Conservation (phyloP, 2,329 filamentous ascomycete genomes). For the Beauveria rudraprayagi region DNA sequence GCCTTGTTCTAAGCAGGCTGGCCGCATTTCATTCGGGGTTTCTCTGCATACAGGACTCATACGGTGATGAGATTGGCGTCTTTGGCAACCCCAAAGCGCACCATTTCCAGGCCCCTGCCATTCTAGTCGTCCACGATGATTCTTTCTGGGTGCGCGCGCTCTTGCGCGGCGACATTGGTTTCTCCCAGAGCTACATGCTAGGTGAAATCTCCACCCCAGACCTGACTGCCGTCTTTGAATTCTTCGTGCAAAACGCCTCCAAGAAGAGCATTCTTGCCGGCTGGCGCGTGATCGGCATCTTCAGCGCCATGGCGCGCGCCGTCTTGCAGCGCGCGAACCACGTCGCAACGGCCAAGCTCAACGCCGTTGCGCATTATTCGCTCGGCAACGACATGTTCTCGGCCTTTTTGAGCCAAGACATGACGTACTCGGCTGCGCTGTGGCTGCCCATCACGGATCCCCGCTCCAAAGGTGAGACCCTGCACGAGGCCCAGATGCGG, state of each 20-base stretch:
- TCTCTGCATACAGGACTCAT: not conserved
- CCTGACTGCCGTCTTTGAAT: constrained; percentile 60
- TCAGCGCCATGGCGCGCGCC: constrained; percentile 49
- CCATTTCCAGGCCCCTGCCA: not conserved
- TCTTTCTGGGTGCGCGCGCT: constrained; percentile 62
- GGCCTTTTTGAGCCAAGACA: constrained; percentile 62
- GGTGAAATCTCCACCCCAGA: constrained; percentile 60
- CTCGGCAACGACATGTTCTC: constrained; percentile 71
- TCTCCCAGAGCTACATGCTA: constrained; percentile 66
- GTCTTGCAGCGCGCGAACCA: constrained; percentile 51
- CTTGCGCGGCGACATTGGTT: constrained; percentile 67
- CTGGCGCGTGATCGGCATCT: constrained; percentile 40
- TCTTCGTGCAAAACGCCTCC: constrained; percentile 61
- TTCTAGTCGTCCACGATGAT: constrained; percentile 52
- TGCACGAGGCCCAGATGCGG: constrained; percentile 59
- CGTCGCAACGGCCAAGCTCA: constrained; percentile 50
- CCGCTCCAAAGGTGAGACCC: constrained; percentile 41
- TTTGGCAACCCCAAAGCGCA: not conserved
- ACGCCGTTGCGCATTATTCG: constrained; percentile 66
- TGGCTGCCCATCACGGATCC: constrained; percentile 35
- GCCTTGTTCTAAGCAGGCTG: not conserved
- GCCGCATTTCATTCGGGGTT: not conserved
- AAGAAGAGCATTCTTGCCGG: constrained; percentile 57
- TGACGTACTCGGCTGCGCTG: constrained; percentile 68
- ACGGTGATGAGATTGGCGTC: not conserved